phyloP scores from a whole-genome alignment of 352 stramenopile species.

The Phytophthora podocarpi region DNA sequence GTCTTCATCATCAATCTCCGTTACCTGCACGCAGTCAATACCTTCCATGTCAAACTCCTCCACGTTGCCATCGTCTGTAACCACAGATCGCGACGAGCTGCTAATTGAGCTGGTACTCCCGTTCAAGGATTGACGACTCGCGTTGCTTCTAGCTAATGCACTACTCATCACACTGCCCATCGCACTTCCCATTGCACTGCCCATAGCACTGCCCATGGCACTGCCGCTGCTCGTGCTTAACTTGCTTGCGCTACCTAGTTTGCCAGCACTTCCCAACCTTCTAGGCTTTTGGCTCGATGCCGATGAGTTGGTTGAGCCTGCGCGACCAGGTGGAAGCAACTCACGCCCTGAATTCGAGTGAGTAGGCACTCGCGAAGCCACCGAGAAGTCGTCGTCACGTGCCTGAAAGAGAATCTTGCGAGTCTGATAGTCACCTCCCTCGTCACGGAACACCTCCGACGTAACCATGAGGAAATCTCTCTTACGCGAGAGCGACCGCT shows the following conservation, averaged over 20 bases:
- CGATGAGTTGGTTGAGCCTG: conserved; percentile 47
- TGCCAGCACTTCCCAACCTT: conserved; percentile 31
- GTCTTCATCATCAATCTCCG: conserved; percentile 76
- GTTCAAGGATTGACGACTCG: conserved; percentile 51
- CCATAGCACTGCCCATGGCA: conserved; percentile 21
- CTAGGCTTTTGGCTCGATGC: conserved; percentile 44
- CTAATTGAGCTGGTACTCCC: conserved; percentile 51
- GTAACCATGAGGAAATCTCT: conserved; percentile 93
- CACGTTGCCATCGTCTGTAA: conserved; percentile 35
- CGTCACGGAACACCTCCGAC: conserved; percentile 86
- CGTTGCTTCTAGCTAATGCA: conserved; percentile 20
- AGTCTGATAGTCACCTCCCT: conserved; percentile 85
- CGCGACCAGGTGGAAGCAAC: conserved; percentile 39
- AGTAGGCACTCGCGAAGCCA: conserved; percentile 76
- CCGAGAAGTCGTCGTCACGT: conserved; percentile 84
- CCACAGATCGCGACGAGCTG: conserved; percentile 52
- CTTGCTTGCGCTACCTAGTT: conserved; percentile 19
- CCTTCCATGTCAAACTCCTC: conserved; percentile 77
- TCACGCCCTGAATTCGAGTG: conserved; percentile 72
- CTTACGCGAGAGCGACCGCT: conserved; percentile 84
- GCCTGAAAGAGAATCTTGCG: conserved; percentile 91
- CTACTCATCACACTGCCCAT: conserved; percentile 21
- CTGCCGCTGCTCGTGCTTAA: conserved; percentile 23
- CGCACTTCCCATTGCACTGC: conserved; percentile 26
- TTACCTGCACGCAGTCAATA: conserved; percentile 78